Conservation (phyloP, 2,329 filamentous ascomycete species). For the Talaromyces sp. region DNA sequence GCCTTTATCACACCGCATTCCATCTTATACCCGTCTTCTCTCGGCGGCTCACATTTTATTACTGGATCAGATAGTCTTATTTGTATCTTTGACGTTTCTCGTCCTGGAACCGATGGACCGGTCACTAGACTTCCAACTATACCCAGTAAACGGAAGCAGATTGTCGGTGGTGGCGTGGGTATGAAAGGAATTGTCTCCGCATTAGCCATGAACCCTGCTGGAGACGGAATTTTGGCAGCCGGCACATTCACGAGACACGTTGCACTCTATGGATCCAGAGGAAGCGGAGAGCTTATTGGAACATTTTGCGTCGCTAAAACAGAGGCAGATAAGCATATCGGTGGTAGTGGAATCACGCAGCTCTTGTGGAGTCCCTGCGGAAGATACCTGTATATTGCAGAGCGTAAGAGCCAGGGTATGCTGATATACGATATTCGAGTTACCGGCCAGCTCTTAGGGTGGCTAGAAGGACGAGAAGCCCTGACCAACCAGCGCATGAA, state of each 20-base stretch:
- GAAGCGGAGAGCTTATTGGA: conserved; percentile 44
- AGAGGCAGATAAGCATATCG: conserved; percentile 31
- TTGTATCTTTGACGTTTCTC: conserved; percentile 50
- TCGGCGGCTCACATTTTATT: conserved; percentile 47
- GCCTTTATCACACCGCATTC: conserved; percentile 50
- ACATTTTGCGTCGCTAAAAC: conserved; percentile 44
- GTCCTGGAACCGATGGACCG: conserved; percentile 42
- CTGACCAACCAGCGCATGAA: conserved; percentile 52
- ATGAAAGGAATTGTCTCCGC: conserved; percentile 54
- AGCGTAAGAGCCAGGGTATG: conserved; percentile 51
- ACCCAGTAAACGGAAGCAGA: conserved; percentile 42
- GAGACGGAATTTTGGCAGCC: conserved; percentile 48
- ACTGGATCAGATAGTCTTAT: conserved; percentile 51
- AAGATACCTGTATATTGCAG: conserved; percentile 53
- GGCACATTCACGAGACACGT: conserved; percentile 53
- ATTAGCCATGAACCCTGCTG: conserved; percentile 39
- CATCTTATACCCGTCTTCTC: conserved; percentile 45
- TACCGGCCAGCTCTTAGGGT: conserved; percentile 46
- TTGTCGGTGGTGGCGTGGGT: conserved; percentile 41
- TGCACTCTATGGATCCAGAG: conserved; percentile 49
- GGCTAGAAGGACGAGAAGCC: conserved; percentile 41
- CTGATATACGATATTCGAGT: conserved; percentile 55
- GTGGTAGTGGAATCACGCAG: conserved; percentile 50
- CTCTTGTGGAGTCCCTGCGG: conserved; percentile 54
- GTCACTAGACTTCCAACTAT: conserved; percentile 41